Evolutionary conservation across 2,329 filamentous ascomycete genomes (phyloP), one percentile per base, ranked within the genome.

Genomic region (Verticillium zaregamsianum): DNA sequence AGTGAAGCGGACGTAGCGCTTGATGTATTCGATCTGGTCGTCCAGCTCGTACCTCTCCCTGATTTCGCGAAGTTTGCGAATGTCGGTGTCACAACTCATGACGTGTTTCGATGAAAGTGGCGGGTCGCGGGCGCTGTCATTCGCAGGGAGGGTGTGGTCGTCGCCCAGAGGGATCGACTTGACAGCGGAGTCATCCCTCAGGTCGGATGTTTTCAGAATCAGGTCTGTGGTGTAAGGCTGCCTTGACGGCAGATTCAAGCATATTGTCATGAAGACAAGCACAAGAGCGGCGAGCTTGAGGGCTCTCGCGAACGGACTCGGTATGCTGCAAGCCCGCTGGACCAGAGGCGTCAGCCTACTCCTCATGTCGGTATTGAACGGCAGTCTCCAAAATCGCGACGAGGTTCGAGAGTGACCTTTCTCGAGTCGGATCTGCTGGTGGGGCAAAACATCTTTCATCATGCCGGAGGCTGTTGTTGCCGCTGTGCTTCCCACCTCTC

Each of bases 321-420:
- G 76, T 79, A 82, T 80, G 65, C 71, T 81, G 72, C 81, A 73
- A 66, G 79, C 73, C 65, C 74, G 80, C 66, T 78, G 74, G 55
- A 20, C n/a, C 31, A 57, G 31, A n/a, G 32, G 55, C 11, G n/a
- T 20, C 55, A 57, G n/a, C 55, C 20, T 57, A 7, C 32, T 14
- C 32, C 9, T 35, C 5, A 37, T 17, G 12, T 37, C 31, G 32
- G n/a, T 23, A 4, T 20, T 25, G 12, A 35, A 39, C 14, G 55
- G 55, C 4, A 57, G 23, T 11, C 6, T 6, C 12, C 33, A 32
- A 2, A 32, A 23, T 23, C 37, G n/a, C 7, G 32, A 33, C 2
- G 2, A 11, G n/a, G 55, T 35, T 37, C 55, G 33, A 33, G 55
- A 57, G 8, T 33, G 31, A 7, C 32, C 55, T 20, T 25, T 28